These are phyloP conservation scores for Saccharomycopsis amapae DNA, from an alignment of 805 yeast species.

Conservation along the genomic window DNA sequence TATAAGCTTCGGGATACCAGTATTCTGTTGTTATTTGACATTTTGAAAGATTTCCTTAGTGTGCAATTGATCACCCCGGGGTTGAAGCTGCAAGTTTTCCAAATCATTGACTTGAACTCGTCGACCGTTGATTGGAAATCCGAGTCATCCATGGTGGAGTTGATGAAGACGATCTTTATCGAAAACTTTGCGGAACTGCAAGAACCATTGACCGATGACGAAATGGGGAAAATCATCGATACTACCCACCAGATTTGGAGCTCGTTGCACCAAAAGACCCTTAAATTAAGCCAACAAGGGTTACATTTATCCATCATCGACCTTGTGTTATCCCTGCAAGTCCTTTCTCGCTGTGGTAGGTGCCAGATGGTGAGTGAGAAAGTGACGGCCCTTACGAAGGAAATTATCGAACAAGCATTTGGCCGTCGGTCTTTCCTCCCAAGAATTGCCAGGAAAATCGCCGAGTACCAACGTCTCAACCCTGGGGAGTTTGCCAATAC, in stretches of 20 bases:
- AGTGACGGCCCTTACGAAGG: slow-evolving; percentile 29
- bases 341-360: slow-evolving; percentile 28
- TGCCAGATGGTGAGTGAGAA: not conserved
- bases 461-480: slow-evolving; percentile 35
- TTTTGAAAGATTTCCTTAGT: slow-evolving; percentile 23
- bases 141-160: slow-evolving; percentile 23
- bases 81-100: slow-evolving; percentile 19
- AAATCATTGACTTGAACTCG: slow-evolving; percentile 20
- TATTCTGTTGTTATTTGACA: slow-evolving; percentile 22
- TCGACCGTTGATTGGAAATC: slow-evolving; percentile 24
- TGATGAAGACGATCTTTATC: slow-evolving; percentile 23
- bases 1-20: slow-evolving; percentile 6
- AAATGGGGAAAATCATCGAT: slow-evolving; percentile 26
- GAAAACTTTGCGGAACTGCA: slow-evolving; percentile 3
- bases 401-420: slow-evolving; percentile 41
- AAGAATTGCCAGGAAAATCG: slow-evolving; percentile 40
- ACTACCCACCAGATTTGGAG: slow-evolving; percentile 48
- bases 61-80: slow-evolving; percentile 17
- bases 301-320: slow-evolving; percentile 54
- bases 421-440: slow-evolving; percentile 71
- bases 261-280: slow-evolving; percentile 47
- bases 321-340: slow-evolving; percentile 36
- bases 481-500: slow-evolving; percentile 33
- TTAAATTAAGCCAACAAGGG: slow-evolving; percentile 56
- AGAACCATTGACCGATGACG: slow-evolving; percentile 4